Evolutionary conservation across 495 filamentous ascomycete genomes (phyloP), one percentile per base, ranked within the genome.

Genomic region (Margaritispora aquatica): DNA sequence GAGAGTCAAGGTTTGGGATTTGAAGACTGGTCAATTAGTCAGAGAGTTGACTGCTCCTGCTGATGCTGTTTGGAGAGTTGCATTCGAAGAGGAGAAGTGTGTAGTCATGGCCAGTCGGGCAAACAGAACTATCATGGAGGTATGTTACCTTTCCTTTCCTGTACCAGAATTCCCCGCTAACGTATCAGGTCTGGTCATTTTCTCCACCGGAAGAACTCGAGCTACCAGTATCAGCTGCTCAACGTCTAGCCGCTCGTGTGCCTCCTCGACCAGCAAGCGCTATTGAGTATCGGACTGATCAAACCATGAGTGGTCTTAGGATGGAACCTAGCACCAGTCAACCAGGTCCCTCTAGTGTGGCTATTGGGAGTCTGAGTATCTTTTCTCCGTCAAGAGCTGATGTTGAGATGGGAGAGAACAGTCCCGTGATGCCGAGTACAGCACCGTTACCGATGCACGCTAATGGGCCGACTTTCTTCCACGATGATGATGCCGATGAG

Each of bases 71-170:
- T 98, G 94, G 94, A 80, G 95, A 52, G 94, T 97, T 26, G 95
- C 94, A 1, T 97, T 98, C 70, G 94, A 98, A 69, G 92, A 96
- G 52, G 95, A 98, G 73, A 97, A 96, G 68, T 93, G 91, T 54
- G 92, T 98, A 19, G 92, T 97, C 36, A 92, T 98, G 83, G 93
- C 94, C 2, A 86, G 86, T 63, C 81, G 94, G 58, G 82, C 81
- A 24, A 83, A 82, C 49, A 81, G 89, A 55, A 97, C 95, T 1
- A 87, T 97, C 56, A 98, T 98, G 94, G 94, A 98, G 87, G 94
- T 96, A 70, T 78, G 77, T 68, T 46, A 67, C 26, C 48, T 51
- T 58, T 48, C 11, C 34, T 23, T 36, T 22, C 22, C 10, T 11
- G 29, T 13, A 13, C 47, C 55, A 27, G 36, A 55, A 19, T 64